A percentile compares a stretch with the other conserved stretches of the same genome.
These are phyloP conservation scores for Gracilariopsis chorda DNA, from an alignment of 23 red algal genomes.

Conservation along the genomic window DNA sequence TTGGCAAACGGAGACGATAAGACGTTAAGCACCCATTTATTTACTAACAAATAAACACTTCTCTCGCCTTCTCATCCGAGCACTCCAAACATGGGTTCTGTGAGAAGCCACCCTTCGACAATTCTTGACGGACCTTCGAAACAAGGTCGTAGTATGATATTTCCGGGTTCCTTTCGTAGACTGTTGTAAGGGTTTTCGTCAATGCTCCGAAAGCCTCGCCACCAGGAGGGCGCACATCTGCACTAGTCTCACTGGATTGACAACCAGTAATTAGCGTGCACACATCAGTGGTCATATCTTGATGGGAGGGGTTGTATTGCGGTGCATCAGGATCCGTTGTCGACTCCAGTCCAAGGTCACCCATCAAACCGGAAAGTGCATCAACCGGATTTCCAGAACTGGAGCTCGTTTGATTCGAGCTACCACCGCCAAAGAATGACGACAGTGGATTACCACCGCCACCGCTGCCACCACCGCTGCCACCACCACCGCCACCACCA, in stretches of 20 bases:
- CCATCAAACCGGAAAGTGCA: conserved; percentile 23
- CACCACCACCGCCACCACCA: conserved; percentile 5
- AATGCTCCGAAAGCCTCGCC: conserved; percentile 73
- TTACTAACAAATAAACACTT: conserved; percentile 73
- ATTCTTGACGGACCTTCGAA: conserved; percentile 9
- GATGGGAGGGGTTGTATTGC: conserved; percentile 36
- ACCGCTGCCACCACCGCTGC: not conserved
- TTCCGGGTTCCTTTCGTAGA: conserved; percentile 63
- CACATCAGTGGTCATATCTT: conserved; percentile 43
- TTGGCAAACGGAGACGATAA: too few species aligned
- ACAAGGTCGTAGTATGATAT: conserved; percentile 74
- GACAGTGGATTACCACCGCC: conserved; percentile 16
- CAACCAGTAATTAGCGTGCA: conserved; percentile 89
- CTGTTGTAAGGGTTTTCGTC: conserved; percentile 53
- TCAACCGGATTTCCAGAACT: conserved; percentile 6
- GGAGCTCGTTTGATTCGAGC: not conserved
- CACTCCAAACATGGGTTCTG: conserved; percentile 86
- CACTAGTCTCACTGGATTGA: conserved; percentile 71
- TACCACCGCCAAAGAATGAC: conserved; percentile 20
- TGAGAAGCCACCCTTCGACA: conserved; percentile 43
- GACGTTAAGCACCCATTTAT: too few species aligned
- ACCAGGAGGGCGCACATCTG: conserved; percentile 77
- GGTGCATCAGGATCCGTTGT: conserved; percentile 5
- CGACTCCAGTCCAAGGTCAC: conserved; percentile 9
- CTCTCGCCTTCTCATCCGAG: conserved; percentile 21